These are phyloP conservation scores for Starmerella etchellsii DNA, from an alignment of 805 yeast species.

Conservation along the genomic window DNA sequence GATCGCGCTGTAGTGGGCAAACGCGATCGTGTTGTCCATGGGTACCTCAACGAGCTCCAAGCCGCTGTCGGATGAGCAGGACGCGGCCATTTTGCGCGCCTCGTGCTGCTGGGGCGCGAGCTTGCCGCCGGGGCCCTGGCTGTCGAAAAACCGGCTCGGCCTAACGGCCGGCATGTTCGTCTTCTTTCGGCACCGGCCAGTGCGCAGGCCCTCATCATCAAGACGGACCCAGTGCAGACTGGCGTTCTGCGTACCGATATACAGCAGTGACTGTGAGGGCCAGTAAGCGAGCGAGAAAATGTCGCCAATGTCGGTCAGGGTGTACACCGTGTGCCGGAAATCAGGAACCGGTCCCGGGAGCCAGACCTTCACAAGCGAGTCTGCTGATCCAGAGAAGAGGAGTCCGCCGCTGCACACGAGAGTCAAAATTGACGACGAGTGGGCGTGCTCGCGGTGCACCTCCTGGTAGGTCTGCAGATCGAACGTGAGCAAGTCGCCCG, in stretches of 20 bases:
- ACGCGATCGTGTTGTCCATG: slow-evolving; percentile 48
- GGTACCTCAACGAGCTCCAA: slow-evolving; percentile 39
- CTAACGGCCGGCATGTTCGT: slow-evolving; percentile 38
- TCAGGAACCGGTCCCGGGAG: slow-evolving; percentile 22
- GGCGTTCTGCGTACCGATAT: slow-evolving; percentile 88
- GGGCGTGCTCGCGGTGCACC: slow-evolving; percentile 44
- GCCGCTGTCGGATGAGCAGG: slow-evolving; percentile 1
- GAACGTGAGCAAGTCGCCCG: slow-evolving; percentile 59
- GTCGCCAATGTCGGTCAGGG: slow-evolving; percentile 83
- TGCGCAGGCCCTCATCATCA: slow-evolving; percentile 18
- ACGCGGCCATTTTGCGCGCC: slow-evolving; percentile 9
- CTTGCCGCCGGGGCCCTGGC: slow-evolving; percentile 69
- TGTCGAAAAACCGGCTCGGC: slow-evolving; percentile 76
- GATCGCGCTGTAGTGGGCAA: slow-evolving; percentile 87
- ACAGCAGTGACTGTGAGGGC: slow-evolving; percentile 44
- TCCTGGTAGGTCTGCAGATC: slow-evolving; percentile 54
- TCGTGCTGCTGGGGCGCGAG: slow-evolving; percentile 26
- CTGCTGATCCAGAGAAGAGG: slow-evolving; percentile 81
- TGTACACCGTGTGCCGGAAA: slow-evolving; percentile 60
- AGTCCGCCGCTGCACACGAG: slow-evolving; percentile 34
- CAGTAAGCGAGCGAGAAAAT: slow-evolving; percentile 73
- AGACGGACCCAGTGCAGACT: slow-evolving; percentile 60
- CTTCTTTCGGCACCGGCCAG: slow-evolving; percentile 6
- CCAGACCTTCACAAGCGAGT: slow-evolving; percentile 82
- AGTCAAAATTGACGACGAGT: slow-evolving; percentile 62